These are phyloP conservation scores for Musa acuminata DNA, from an alignment of 176 grass and related monocot genomes.

Conservation along the genomic window DNA sequence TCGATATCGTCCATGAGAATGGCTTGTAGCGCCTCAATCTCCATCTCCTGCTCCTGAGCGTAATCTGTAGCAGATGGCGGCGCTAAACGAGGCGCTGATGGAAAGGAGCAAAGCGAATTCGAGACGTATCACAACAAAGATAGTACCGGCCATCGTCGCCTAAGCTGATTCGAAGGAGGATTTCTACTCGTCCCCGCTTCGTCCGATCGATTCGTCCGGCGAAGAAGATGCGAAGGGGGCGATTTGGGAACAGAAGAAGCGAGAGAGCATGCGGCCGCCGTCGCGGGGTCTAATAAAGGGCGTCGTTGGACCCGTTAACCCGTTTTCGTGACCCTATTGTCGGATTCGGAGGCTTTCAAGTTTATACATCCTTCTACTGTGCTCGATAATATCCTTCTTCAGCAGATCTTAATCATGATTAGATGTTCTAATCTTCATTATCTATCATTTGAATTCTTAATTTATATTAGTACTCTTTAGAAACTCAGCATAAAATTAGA, in stretches of 20 bases:
- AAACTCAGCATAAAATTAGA: too few species aligned
- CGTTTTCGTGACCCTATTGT: background rate
- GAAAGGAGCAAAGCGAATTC: background rate
- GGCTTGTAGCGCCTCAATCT: slow-evolving; percentile 84
- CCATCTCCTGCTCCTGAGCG: slow-evolving; percentile 96
- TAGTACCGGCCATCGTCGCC: slow-evolving; percentile 5
- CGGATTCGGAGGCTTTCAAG: background rate
- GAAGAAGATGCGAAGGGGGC: background rate
- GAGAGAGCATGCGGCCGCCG: background rate
- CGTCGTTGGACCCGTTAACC: background rate
- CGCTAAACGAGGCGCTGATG: background rate
- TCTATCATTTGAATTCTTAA: too few species aligned
- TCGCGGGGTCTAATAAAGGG: background rate
- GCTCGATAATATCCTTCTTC: too few species aligned
- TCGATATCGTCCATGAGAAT: slow-evolving; percentile 96
- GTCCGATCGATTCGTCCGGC: background rate
- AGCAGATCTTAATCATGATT: too few species aligned
- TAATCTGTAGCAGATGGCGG: slow-evolving; percentile 34
- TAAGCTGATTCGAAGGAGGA: background rate
- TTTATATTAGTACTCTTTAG: too few species aligned
- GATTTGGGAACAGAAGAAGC: background rate
- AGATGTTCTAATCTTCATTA: too few species aligned
- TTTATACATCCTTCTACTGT: too few species aligned
- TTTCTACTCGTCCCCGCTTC: background rate
- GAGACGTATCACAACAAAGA: background rate